These are phyloP conservation scores for Blastobotrys mokoenaii DNA, from an alignment of 805 yeast genomes.

Conservation along the genomic window DNA sequence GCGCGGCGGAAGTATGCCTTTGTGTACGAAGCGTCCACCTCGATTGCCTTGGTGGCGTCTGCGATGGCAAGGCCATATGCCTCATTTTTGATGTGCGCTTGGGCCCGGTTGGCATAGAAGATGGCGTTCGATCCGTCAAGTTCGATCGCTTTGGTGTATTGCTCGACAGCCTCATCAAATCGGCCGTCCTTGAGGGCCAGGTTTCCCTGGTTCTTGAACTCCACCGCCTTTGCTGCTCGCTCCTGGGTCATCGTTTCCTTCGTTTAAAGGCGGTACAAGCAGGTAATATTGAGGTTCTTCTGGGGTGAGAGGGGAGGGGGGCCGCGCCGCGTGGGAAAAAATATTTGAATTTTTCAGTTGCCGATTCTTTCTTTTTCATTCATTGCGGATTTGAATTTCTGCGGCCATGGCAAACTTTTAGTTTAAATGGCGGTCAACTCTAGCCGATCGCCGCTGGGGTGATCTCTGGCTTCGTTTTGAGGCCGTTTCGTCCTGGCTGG, in stretches of 20 bases:
- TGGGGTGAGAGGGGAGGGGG: neutral
- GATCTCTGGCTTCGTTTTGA: neutral
- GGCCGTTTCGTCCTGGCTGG: too few species aligned
- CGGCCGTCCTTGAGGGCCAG: conserved; percentile 50
- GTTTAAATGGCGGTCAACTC: neutral
- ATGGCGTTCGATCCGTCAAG: conserved; percentile 52
- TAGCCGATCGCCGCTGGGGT: neutral
- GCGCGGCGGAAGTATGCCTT: conserved; percentile 89
- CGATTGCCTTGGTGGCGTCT: conserved; percentile 71
- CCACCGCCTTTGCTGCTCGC: conserved; percentile 6
- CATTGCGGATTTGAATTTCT: neutral
- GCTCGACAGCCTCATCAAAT: conserved; percentile 53
- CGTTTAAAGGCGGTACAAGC: too few species aligned
- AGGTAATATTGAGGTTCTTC: neutral
- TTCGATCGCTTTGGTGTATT: conserved; percentile 65
- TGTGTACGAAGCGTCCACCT: conserved; percentile 53
- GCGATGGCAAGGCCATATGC: conserved; percentile 75
- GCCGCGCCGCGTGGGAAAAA: neutral
- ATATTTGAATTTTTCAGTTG: neutral
- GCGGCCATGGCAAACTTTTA: neutral
- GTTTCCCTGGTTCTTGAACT: conserved; percentile 60
- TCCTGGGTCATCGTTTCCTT: neutral
- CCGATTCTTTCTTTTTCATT: neutral
- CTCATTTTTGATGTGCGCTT: conserved; percentile 78
- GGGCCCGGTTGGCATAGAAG: conserved; percentile 78